Base-by-base conservation (phyloP, 345 rosid genomes). In the Eutrema yunnanense region DNA sequence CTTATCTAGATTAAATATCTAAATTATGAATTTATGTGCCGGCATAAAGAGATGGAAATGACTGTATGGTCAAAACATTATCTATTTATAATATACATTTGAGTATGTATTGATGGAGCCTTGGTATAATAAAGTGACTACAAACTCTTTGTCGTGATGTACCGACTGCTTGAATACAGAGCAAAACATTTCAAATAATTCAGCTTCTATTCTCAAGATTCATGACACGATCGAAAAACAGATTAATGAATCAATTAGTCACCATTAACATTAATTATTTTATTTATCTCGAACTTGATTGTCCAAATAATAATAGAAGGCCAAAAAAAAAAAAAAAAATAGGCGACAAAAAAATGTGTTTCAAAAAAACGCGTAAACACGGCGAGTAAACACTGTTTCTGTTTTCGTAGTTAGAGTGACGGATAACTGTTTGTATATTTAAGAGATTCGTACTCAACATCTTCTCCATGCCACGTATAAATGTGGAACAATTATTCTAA, bases 121-220 rank as follows among this genome's bases (percentile, higher is more conserved):
- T 51, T 58, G 30, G 5, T 2, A 1, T 36, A 19, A 8, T 16
- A 50, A 7, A 66, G 26, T 12, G 22, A 7, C 6, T 37, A 37
- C 5, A 38, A 50, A 38, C 70, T 67, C 46, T 67, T 54, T 67
- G 62, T 41, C 42, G 5, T 16, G 41, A 54, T 53, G 72, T 53
- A 67, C 73, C 44, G 53, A 68, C 63, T 22, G 10, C 42, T 14
- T 38, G 6, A 41, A 32, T 38, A 8, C 27, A 42, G 0, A 67
- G 53, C 62, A 16, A n/a, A 41, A 41, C 51, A 41, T 52, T 40
- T 68, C 44, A 22, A 13, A 51, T 41, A 22, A 26, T 38, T 30
- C 11, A 0, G 42, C 12, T 68, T 42, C 16, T 26, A 14, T 19
- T 54, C 12, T 30, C 71, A 13, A 52, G 61, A 40, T 13, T 53